Evolutionary conservation across 352 stramenopile genomes (phyloP), one percentile per base, ranked within the genome.

Genomic region (Aphanomyces euteiches): DNA sequence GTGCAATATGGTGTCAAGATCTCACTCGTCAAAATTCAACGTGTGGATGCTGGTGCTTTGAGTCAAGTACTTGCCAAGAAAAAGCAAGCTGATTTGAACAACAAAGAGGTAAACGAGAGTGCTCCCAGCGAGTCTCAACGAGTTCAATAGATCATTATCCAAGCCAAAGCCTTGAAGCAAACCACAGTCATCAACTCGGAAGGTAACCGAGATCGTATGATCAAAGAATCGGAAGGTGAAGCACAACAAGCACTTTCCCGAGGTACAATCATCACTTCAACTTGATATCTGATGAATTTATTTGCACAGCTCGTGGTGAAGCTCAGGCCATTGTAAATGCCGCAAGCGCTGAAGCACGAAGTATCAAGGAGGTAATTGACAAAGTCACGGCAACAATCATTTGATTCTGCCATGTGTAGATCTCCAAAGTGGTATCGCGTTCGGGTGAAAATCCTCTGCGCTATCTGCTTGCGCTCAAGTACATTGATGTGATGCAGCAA

Each of bases 11-110:
- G 75, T 38, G 75, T 80, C 36, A 77, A 77, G 41, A 74, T 80
- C 38, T 58, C 78, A 12, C 75, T 79, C 56, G 75, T 80, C 39
- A 79, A 79, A 66, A 79, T 80, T 53, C 75, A 80, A 39, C 47
- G 58, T n/a, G 75, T 80, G 36, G 65, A 80, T 7, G 74, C 74
- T 15, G 72, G 73, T 19, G 12, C 39, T 13, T 56, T 80, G n/a
- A 73, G 59, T 47, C 65, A 80, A 50, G 75, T 77, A 28, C 69
- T 80, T 7, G 72, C 73, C 28, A 56, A 75, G 47, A 77, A 78
- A 57, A 80, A 80, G 71, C 77, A 79, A 36, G 75, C 75, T 3
- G 74, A 79, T 73, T 74, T 80, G 48, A 77, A 78, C 34, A 80
- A 80, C 66, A 80, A 80, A 40, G 72, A 79, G 50, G 73, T 72